A percentile compares a stretch with the other conserved stretches of the same genome.
These are phyloP conservation scores for Boletales sp. DNA, from an alignment of 768 basidiomycete genomes.

Conservation along the genomic window DNA sequence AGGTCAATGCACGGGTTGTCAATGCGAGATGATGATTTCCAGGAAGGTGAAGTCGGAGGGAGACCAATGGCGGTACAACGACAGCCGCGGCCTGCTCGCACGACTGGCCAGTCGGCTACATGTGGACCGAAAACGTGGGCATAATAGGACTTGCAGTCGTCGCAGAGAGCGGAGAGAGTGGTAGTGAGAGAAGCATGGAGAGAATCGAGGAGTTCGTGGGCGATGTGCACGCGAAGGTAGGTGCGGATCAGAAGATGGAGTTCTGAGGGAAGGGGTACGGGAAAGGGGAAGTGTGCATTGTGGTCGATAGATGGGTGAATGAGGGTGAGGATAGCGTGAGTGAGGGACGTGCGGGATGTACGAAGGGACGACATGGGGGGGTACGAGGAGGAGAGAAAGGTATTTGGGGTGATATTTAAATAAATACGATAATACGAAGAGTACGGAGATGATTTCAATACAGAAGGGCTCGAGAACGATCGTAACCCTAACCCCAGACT, in stretches of 20 bases:
- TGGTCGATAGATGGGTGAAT: constrained; percentile 43
- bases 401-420: too few relatives aligned
- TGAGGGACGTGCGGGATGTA: constrained; percentile 42
- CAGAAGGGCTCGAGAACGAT: constrained; percentile 15
- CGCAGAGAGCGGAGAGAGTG: constrained; percentile 36
- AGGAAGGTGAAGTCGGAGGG: constrained; percentile 4
- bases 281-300: constrained; percentile 18
- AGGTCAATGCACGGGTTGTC: constrained; percentile 12
- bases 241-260: constrained; percentile 50
- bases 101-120: constrained; percentile 53
- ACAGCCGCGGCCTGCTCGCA: constrained; percentile 43
- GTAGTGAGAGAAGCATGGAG: constrained; percentile 40
- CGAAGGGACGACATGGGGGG: constrained; percentile 24
- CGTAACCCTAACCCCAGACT: constrained; percentile 33
- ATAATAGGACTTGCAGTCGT: constrained; percentile 49
- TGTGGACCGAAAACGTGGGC: constrained; percentile 51
- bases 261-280: constrained; percentile 43
- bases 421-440: constrained; percentile 11
- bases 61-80: constrained; percentile 36
- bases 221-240: constrained; percentile 42
- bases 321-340: constrained; percentile 51
- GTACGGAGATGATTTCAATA: constrained; percentile 16
- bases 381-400: too few relatives aligned
- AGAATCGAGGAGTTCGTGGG: constrained; percentile 37
- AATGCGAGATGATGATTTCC: constrained; percentile 1